phyloP scores from a whole-genome alignment of 1,284 basidiomycete species.

The Pseudozyma flocculosa region DNA sequence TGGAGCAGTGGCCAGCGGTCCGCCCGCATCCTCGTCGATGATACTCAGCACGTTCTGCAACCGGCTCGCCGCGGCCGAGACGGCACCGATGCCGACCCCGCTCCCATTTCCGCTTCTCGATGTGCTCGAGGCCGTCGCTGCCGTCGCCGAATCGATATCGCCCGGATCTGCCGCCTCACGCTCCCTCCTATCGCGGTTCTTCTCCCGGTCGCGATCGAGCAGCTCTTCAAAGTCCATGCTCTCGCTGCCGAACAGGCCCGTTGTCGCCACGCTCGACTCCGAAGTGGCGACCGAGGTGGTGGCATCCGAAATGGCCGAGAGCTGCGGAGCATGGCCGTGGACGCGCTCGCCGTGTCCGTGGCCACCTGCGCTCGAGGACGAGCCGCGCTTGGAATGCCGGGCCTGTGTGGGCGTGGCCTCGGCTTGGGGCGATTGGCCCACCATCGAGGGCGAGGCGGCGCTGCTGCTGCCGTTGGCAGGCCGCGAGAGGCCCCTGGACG shows the following conservation, averaged over 20 bases:
- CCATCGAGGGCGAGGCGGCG: background rate
- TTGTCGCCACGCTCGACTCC: constrained; percentile 10
- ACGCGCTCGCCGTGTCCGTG: background rate
- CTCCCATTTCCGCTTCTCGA: background rate
- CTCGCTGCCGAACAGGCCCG: constrained; percentile 27
- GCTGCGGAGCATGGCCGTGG: background rate
- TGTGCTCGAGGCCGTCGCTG: background rate
- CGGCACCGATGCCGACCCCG: background rate
- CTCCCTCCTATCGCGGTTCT: background rate
- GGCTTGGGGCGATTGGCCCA: background rate
- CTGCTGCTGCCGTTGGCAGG: background rate
- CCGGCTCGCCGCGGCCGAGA: constrained; percentile 16
- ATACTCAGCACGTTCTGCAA: constrained; percentile 37
- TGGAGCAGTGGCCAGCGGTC: background rate
- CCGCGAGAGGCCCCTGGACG: constrained; percentile 26
- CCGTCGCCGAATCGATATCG: too few relatives aligned
- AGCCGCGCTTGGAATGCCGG: background rate
- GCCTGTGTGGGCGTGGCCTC: background rate
- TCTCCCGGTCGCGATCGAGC: constrained; percentile 5
- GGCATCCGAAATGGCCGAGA: constrained; percentile 30
- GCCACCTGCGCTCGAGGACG: background rate
- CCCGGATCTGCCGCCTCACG: too few relatives aligned
- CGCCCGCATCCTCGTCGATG: constrained; percentile 24
- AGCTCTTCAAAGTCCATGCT: constrained; percentile 35
- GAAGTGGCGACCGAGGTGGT: constrained; percentile 19